These are phyloP conservation scores for Leucocoprinus birnbaumii DNA, from an alignment of 768 basidiomycete species.

Conservation along the genomic window DNA sequence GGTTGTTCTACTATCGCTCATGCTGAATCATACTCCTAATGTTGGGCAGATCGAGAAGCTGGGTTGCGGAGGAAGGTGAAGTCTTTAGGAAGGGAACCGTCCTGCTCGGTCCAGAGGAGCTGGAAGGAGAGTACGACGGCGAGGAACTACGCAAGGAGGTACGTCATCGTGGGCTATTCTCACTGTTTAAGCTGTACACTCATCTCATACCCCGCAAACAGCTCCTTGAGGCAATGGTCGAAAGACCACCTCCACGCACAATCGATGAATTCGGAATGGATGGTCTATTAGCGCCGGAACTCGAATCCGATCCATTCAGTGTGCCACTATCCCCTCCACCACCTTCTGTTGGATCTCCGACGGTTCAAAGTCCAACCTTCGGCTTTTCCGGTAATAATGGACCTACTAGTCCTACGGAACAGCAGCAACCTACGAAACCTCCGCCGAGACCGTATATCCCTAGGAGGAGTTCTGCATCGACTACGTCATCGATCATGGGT, in stretches of 20 bases:
- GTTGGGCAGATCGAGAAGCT: slow-evolving; percentile 68
- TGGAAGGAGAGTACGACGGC: slow-evolving; percentile 86
- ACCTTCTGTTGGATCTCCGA: slow-evolving; percentile 21
- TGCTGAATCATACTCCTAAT: no score
- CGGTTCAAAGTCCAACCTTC: slow-evolving; percentile 5
- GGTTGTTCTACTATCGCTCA: neutral
- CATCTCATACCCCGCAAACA: slow-evolving; percentile 21
- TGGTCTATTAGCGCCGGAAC: slow-evolving; percentile 17
- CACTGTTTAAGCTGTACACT: neutral
- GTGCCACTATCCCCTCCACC: slow-evolving; percentile 21
- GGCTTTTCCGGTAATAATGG: slow-evolving; percentile 1
- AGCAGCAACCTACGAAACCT: slow-evolving; percentile 33
- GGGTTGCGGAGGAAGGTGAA: slow-evolving; percentile 95
- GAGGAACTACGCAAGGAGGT: slow-evolving; percentile 86
- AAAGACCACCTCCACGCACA: slow-evolving; percentile 76
- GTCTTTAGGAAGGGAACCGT: slow-evolving; percentile 90
- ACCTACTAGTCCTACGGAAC: slow-evolving; percentile 4
- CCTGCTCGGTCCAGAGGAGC: slow-evolving; percentile 78
- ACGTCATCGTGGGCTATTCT: slow-evolving; percentile 10
- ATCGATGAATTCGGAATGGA: slow-evolving; percentile 62
- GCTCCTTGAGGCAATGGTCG: slow-evolving; percentile 85
- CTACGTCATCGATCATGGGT: slow-evolving; percentile 35
- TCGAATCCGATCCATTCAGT: slow-evolving; percentile 12
- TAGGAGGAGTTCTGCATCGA: slow-evolving; percentile 46
- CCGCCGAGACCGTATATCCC: slow-evolving; percentile 59